Conservation (phyloP, 78 protist genomes). For the Dictyostelium purpureum region DNA sequence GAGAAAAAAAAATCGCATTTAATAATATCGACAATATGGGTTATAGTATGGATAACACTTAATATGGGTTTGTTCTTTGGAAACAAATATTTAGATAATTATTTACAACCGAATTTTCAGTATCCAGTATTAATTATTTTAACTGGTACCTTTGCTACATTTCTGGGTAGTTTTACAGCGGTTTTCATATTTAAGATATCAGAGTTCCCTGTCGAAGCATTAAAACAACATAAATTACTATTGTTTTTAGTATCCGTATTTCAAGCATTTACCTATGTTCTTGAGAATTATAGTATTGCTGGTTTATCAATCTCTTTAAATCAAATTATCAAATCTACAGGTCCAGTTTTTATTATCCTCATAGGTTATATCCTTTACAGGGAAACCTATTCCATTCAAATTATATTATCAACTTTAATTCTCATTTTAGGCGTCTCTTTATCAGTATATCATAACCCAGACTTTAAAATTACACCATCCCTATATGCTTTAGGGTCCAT, state of each 20-base stretch:
- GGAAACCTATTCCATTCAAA: not conserved
- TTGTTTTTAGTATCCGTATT: not conserved
- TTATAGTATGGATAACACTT: not conserved
- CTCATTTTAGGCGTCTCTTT: constrained; percentile 27
- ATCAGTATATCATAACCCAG: not conserved
- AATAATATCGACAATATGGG: constrained; percentile 1
- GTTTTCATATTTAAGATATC: constrained; percentile 26
- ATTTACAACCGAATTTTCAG: not conserved
- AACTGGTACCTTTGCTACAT: constrained; percentile 45
- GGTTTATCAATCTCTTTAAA: constrained; percentile 36
- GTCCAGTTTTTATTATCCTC: constrained; percentile 36
- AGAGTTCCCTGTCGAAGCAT: constrained; percentile 2
- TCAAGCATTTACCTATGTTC: constrained; percentile 44
- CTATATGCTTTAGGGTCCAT: not conserved
- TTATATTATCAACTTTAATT: not conserved
- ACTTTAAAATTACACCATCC: not conserved
- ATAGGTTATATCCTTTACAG: not conserved
- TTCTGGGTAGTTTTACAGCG: constrained; percentile 25
- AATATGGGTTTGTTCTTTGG: constrained; percentile 10
- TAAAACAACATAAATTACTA: not conserved
- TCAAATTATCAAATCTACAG: constrained; percentile 60
- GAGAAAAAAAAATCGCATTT: not conserved
- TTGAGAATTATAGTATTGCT: constrained; percentile 43
- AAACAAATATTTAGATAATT: constrained; percentile 27
- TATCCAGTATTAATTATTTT: constrained; percentile 29